Evolutionary conservation across 148 eudicot genomes (phyloP), one percentile per base, ranked within the genome.

Genomic region (Rhododendron vialii): DNA sequence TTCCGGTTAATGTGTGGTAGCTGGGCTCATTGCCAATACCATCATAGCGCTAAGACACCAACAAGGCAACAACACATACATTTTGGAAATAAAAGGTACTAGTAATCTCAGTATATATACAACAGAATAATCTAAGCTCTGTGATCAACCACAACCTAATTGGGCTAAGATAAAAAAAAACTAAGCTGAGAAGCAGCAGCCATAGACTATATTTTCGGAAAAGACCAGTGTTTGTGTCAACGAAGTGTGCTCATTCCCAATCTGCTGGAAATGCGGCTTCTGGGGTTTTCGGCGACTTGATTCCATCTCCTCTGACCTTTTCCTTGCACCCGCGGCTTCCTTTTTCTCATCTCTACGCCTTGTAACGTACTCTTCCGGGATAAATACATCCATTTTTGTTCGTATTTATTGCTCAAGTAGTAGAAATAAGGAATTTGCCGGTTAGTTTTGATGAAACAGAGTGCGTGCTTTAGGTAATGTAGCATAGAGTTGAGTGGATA

Each of bases 291-390:
- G 22, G 20, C 14, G 14, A 33, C 51, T 47, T 1, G 81, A 51
- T 24, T 11, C 48, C 79, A 6, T 48, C 10, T 48, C 78, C 17
- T 55, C n/a, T n/a, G 78, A 28, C 65, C 69, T 55, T 20, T 33
- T 22, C 17, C 65, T 51, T 17, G 65, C 78, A 11, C 2, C 24
- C 2, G 63, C 50, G 12, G 80, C 86, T 2, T 82, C 90, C 71
- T 50, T 76, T 78, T 84, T 87, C 89, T 89, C 92, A n/a, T 63
- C 75, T 30, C 92, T 85, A 26, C 92, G 50, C 67, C 80, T 80
- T 0, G 76, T 13, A 63, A 85, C 84, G 78, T 90, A 90, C 24
- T 89, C 92, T 78, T 90, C 90, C 2, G 90, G 86, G n/a, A 88
- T 89, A 78, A 83, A 90, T 1, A 90, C 90, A 82, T 90, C 92